Percentiles rank a stretch among this genome's conserved stretches.
These are phyloP conservation scores for Scleroderma citrinum DNA, from an alignment of 768 basidiomycete genomes.

Conservation along the genomic window DNA sequence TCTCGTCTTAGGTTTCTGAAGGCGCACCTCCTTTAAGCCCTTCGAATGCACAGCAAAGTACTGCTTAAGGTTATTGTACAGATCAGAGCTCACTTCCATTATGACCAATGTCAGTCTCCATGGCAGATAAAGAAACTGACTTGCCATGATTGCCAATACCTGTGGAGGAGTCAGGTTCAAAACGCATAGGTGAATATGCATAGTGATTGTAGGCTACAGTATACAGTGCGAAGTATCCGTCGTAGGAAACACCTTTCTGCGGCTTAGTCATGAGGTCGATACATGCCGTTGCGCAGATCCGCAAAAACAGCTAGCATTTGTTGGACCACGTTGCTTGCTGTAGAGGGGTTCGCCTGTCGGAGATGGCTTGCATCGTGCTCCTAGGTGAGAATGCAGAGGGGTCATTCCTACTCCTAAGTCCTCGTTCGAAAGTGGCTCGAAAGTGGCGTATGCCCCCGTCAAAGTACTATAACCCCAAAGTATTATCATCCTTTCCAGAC, in stretches of 20 bases:
- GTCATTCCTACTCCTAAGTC: no score
- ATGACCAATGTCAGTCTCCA: conserved; percentile 12
- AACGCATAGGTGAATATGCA: conserved; percentile 77
- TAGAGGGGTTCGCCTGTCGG: conserved; percentile 29
- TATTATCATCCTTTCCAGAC: no score
- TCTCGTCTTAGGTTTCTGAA: conserved; percentile 16
- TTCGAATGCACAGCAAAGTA: conserved; percentile 86
- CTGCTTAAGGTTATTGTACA: conserved; percentile 90
- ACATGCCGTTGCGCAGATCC: conserved; percentile 80
- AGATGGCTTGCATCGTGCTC: no score
- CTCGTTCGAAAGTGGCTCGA: no score
- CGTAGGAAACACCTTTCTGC: conserved; percentile 83
- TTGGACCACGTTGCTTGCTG: conserved; percentile 25
- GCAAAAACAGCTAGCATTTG: conserved; percentile 62
- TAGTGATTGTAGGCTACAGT: conserved; percentile 98
- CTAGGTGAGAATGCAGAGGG: no score
- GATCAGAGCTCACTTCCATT: conserved; percentile 95
- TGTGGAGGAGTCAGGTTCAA: conserved; percentile 32
- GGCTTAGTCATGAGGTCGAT: conserved; percentile 91
- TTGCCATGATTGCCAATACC: conserved; percentile 50
- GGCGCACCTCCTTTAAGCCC: conserved; percentile 52
- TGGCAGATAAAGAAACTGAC: conserved; percentile 22
- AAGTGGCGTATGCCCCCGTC: no score
- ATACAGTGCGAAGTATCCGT: conserved; percentile 83
- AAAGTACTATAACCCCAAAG: no score